Percentiles rank a stretch among this genome's conserved stretches.
Evolutionary conservation across 2,329 filamentous ascomycete genomes (phyloP).

Genomic region (Colletotrichum gigasporum): DNA sequence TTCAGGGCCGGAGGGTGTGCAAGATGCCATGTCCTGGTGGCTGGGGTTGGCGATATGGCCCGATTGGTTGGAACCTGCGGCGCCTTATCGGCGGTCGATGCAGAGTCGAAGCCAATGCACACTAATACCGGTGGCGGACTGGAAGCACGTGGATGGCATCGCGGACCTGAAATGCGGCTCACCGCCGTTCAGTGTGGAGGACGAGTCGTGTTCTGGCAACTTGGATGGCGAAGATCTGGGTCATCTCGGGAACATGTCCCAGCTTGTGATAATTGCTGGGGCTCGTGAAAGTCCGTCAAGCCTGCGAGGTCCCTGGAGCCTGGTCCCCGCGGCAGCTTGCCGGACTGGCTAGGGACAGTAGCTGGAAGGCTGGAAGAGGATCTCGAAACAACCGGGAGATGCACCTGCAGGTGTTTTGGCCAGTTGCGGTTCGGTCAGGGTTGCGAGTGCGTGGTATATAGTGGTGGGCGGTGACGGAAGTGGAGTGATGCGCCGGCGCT

Average conservation of each 20-base stretch:
- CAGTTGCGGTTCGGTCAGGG: conserved; percentile 9
- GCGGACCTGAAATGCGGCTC: conserved; percentile 1
- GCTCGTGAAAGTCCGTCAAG: not conserved
- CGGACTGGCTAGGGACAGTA: not conserved
- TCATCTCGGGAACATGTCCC: not conserved
- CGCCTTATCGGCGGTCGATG: not conserved
- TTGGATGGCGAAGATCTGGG: not conserved
- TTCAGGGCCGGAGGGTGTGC: not conserved
- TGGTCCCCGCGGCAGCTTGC: conserved; percentile 7
- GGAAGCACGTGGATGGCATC: not conserved
- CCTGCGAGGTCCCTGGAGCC: too few relatives aligned
- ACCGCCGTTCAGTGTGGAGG: conserved; percentile 13
- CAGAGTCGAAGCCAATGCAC: not conserved
- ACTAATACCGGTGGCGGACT: not conserved
- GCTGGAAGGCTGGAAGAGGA: conserved; percentile 5
- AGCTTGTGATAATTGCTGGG: not conserved
- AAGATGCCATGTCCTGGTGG: not conserved
- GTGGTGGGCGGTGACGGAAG: conserved; percentile 12
- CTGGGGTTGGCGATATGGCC: not conserved
- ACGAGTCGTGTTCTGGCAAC: not conserved
- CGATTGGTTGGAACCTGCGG: conserved; percentile 1
- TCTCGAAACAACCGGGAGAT: conserved; percentile 20
- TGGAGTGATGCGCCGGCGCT: conserved; percentile 6
- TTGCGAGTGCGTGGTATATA: conserved; percentile 1
- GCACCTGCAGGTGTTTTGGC: conserved; percentile 17